Percentiles rank a stretch among this genome's conserved stretches.
Conservation (phyloP, 495 filamentous ascomycete species). For the Neurospora sp. region DNA sequence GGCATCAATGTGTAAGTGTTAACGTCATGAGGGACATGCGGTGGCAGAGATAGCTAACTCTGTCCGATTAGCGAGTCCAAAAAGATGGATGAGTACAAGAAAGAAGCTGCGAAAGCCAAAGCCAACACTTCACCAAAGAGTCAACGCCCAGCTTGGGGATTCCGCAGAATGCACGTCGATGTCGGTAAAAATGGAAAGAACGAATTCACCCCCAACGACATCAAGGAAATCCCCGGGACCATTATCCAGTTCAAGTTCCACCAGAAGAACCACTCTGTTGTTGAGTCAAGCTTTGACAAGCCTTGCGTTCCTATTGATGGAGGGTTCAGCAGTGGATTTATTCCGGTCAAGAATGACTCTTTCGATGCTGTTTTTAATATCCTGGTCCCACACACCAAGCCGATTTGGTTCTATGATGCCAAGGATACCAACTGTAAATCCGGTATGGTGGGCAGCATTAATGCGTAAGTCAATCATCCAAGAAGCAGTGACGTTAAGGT, state of each 20-base stretch:
- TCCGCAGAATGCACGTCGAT: constrained; percentile 24
- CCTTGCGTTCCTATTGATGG: constrained; percentile 29
- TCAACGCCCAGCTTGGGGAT: constrained; percentile 23
- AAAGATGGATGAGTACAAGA: constrained; percentile 24
- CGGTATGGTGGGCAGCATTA: constrained; percentile 35
- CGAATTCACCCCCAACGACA: constrained; percentile 27
- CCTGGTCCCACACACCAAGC: constrained; percentile 33
- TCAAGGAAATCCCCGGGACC: constrained; percentile 25
- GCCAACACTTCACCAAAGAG: constrained; percentile 22
- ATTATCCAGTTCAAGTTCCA: constrained; percentile 31
- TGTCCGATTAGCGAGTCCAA: constrained; percentile 10
- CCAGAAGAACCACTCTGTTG: constrained; percentile 32
- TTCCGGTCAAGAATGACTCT: constrained; percentile 24
- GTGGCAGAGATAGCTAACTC: constrained; percentile 5
- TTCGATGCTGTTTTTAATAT: constrained; percentile 35
- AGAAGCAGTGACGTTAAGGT: too few relatives aligned
- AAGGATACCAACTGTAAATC: constrained; percentile 32
- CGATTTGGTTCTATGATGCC: constrained; percentile 51
- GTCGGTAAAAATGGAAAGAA: constrained; percentile 25
- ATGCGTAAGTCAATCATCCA: constrained; percentile 14
- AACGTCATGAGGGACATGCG: background rate
- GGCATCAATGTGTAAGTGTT: constrained; percentile 22
- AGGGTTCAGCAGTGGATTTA: constrained; percentile 35
- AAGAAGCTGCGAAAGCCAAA: constrained; percentile 15
- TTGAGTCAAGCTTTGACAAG: constrained; percentile 31